Evolutionary conservation across 441 rosid species (phyloP).

Genomic region (Theobroma grandiflorum): DNA sequence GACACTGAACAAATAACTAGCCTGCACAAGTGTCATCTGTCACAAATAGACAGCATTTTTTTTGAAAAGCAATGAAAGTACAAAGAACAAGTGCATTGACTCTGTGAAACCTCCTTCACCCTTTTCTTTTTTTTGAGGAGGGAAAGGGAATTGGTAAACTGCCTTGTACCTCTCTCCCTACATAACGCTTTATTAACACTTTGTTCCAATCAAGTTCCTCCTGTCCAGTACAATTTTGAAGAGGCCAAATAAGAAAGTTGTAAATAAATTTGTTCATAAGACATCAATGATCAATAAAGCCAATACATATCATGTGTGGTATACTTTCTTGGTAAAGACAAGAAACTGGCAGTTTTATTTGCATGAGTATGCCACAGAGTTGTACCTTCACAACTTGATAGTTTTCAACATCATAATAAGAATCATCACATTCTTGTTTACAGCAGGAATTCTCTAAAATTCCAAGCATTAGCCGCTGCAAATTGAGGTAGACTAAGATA

Average conservation of each 20-base stretch:
- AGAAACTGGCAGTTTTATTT: not conserved
- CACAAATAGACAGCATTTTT: not conserved
- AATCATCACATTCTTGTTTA: slow-evolving; percentile 40
- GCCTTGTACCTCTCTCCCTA: slow-evolving; percentile 87
- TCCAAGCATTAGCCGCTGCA: slow-evolving; percentile 70
- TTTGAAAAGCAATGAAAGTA: not conserved
- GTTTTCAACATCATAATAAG: slow-evolving; percentile 39
- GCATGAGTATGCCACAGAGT: slow-evolving; percentile 20
- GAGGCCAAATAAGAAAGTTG: slow-evolving; percentile 8
- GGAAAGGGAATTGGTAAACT: not conserved
- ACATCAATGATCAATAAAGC: not conserved
- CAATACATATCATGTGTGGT: not conserved
- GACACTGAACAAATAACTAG: slow-evolving; percentile 6
- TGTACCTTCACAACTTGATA: slow-evolving; percentile 65
- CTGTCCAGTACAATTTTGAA: slow-evolving; percentile 41
- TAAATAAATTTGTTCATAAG: not conserved
- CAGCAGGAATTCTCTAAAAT: slow-evolving; percentile 45
- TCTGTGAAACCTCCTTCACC: slow-evolving; percentile 12
- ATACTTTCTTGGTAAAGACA: not conserved
- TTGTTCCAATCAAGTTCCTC: slow-evolving; percentile 89
- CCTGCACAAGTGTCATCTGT: not conserved
- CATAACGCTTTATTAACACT: slow-evolving; percentile 62
- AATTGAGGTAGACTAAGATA: slow-evolving; percentile 28
- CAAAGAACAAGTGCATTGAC: not conserved
- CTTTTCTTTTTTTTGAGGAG: not conserved